Conservation (phyloP, 306 rosid species). For the Herpetospermum pedunculosum region DNA sequence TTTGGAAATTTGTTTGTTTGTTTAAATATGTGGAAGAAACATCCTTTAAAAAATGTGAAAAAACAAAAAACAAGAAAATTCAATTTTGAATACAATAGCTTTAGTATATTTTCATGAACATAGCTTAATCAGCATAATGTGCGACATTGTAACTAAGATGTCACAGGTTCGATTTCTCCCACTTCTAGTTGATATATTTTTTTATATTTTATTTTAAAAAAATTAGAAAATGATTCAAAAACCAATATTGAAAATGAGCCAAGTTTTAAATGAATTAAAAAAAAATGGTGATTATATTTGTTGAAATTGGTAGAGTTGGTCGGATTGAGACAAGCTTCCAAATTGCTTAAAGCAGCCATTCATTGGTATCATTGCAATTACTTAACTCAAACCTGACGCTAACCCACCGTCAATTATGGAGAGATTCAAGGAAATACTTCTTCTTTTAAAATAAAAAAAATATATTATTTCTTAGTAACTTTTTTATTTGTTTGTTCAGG, state of each 20-base stretch:
- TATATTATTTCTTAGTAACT: neutral
- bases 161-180: no score
- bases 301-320: conserved; percentile 8
- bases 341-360: conserved; percentile 2
- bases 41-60: neutral
- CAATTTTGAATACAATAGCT: no score
- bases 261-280: neutral
- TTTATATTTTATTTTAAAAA: no score
- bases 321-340: conserved; percentile 7
- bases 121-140: no score
- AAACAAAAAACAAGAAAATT: no score
- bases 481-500: neutral
- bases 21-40: no score
- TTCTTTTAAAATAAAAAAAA: neutral
- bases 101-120: no score
- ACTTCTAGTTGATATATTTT: no score
- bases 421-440: neutral
- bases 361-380: neutral
- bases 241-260: neutral
- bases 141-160: no score
- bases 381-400: neutral
- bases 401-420: neutral
- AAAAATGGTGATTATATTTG: neutral
- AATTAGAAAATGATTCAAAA: no score
- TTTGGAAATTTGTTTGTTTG: no score